Conservation (phyloP, 2,329 filamentous ascomycete genomes). For the Cercospora sesami region DNA sequence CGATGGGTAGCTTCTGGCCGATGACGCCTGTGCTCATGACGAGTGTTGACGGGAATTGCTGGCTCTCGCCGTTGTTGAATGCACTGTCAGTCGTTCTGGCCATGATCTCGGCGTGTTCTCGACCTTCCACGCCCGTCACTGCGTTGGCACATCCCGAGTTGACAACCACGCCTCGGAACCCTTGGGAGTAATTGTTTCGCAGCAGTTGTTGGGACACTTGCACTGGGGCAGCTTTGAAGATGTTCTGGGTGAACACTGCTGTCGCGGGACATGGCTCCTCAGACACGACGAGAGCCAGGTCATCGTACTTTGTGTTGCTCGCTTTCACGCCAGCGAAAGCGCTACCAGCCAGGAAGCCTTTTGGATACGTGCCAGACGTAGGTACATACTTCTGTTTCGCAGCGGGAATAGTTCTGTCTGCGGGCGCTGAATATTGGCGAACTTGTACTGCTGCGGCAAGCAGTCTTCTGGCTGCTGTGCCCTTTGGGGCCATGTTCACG, state of each 20-base stretch:
- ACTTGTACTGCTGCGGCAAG: slow-evolving; percentile 40
- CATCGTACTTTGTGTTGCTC: slow-evolving; percentile 85
- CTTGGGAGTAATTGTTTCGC: slow-evolving; percentile 62
- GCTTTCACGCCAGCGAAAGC: slow-evolving; percentile 92
- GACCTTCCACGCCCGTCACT: slow-evolving; percentile 84
- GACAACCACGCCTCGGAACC: slow-evolving; percentile 78
- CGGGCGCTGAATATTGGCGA: slow-evolving; percentile 61
- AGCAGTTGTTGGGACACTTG: slow-evolving; percentile 71
- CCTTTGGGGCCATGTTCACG: slow-evolving; percentile 26
- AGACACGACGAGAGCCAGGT: slow-evolving; percentile 84
- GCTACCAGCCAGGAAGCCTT: slow-evolving; percentile 83
- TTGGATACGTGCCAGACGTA: slow-evolving; percentile 78
- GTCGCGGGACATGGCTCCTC: slow-evolving; percentile 82
- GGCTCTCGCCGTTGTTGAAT: slow-evolving; percentile 44
- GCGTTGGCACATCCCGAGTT: slow-evolving; percentile 98
- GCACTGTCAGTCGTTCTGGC: slow-evolving; percentile 71
- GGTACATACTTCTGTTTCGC: slow-evolving; percentile 91
- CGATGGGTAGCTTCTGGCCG: slow-evolving; percentile 86
- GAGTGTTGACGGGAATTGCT: slow-evolving; percentile 31
- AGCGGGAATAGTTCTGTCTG: slow-evolving; percentile 63
- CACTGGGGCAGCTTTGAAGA: slow-evolving; percentile 95
- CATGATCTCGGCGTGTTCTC: slow-evolving; percentile 88
- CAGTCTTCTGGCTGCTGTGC: slow-evolving; percentile 29
- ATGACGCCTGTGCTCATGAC: slow-evolving; percentile 92
- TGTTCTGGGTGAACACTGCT: slow-evolving; percentile 96